Base-by-base conservation (phyloP, 768 basidiomycete genomes). In the Phaeolepiota aurea region DNA sequence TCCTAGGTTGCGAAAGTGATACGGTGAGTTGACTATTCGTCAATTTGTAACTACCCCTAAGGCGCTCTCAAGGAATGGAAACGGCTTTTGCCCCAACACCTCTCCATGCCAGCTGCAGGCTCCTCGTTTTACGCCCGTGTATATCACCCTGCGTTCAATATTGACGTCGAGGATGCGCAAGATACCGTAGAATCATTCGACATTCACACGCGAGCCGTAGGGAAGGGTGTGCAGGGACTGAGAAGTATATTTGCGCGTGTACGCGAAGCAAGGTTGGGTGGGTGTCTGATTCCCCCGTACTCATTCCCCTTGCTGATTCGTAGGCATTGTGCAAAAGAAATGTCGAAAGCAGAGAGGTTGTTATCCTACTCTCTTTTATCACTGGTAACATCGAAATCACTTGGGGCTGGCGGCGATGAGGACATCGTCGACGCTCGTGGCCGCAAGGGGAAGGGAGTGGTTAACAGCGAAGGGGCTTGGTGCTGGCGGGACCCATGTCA, bases 141-240 rank as follows among this genome's bases (percentile, higher is more conserved):
- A 1, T 89, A 79, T 50, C 89, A 92, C 50, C 89, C 87, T 2
- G 82, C 75, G 0, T 92, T 87, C 61, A 91, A 91, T 52, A 53
- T 91, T 19, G 88, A 92, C 47, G 54, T 68, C 0, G 78, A 83
- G 31, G 89, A 91, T 18, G 81, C 84, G 0, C 56, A 62, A 10
- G 76, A 77, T 12, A 58, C 69, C 0, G 65, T 76, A 4, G 71
- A 77, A 5, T 61, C 72, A 1, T 92, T 92, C 54, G 74, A 78
- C 28, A 63, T 59, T 7, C 83, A 91, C 49, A 69, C 77, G 1
- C 70, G 65, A 23, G 82, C 77, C 0, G 74, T 85, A 3, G 81
- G 77, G 3, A 74, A 74, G 42, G 78, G 86, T 12, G 79, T 87
- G 0, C 80, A 85, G 48, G 71, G 66, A 2, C 54, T 90, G 20